Evolutionary conservation across 2,329 filamentous ascomycete species (phyloP).

Genomic region (Colletotrichum abscissum): DNA sequence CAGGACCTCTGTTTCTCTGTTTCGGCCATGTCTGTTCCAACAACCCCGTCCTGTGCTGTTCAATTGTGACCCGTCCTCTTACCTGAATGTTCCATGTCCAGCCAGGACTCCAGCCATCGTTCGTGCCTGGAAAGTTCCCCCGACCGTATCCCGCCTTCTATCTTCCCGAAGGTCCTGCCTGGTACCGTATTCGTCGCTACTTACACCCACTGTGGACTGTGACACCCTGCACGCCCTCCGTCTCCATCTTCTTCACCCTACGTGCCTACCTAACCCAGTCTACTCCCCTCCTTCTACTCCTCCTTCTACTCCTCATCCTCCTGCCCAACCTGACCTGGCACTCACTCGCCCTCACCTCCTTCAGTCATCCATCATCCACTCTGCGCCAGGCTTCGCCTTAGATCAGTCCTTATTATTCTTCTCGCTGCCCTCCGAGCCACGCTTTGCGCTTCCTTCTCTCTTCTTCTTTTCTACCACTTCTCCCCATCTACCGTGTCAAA

Average conservation of each 20-base stretch:
- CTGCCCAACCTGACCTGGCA: constrained; percentile 8
- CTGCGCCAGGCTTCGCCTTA: constrained; percentile 30
- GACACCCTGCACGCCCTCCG: background rate
- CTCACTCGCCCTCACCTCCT: background rate
- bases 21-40: background rate
- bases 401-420: constrained; percentile 21
- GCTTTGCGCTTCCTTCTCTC: background rate
- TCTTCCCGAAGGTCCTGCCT: background rate
- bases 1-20: background rate
- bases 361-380: constrained; percentile 34
- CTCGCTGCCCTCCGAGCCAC: background rate
- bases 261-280: background rate
- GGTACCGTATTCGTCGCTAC: constrained; percentile 3
- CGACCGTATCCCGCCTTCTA: background rate
- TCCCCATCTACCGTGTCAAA: background rate
- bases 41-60: background rate
- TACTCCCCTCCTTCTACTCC: background rate
- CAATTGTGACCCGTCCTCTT: background rate
- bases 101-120: background rate
- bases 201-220: constrained; percentile 1
- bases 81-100: background rate
- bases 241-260: constrained; percentile 1
- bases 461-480: background rate
- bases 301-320: background rate
- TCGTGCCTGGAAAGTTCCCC: background rate